A percentile compares a stretch with the other conserved stretches of the same genome.
These are phyloP conservation scores for Volvox africanus DNA, from an alignment of 139 green algal species.

Conservation along the genomic window DNA sequence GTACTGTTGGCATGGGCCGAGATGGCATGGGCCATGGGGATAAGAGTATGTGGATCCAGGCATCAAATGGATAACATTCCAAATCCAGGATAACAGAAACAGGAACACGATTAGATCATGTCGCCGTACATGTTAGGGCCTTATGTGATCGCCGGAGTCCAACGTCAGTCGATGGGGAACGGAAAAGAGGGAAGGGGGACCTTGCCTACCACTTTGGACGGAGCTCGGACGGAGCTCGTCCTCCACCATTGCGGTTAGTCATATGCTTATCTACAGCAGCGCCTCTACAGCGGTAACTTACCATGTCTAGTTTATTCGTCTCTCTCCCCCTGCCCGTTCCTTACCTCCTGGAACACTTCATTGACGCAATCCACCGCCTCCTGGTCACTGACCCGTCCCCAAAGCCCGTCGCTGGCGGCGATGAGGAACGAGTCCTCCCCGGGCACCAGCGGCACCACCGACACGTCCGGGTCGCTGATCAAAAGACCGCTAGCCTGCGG, in stretches of 20 bases:
- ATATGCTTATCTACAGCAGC: too few species aligned
- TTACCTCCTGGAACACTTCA: conserved; percentile 30
- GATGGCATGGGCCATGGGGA: background rate
- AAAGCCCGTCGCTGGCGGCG: conserved; percentile 91
- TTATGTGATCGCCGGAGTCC: too few species aligned
- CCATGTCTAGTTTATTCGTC: background rate
- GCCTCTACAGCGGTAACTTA: too few species aligned
- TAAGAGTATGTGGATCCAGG: background rate
- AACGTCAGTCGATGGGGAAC: too few species aligned
- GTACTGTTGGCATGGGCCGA: background rate
- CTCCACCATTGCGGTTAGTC: too few species aligned
- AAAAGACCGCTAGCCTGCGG: conserved; percentile 5
- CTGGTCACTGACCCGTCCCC: conserved; percentile 85
- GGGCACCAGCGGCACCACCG: conserved; percentile 19
- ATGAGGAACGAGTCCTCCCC: conserved; percentile 77
- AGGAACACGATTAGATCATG: too few species aligned
- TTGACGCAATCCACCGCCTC: conserved; percentile 70
- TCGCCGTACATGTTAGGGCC: too few species aligned
- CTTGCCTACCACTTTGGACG: too few species aligned
- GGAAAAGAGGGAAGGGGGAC: too few species aligned
- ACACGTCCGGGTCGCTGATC: conserved; percentile 35
- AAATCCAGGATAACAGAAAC: too few species aligned
- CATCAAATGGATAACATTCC: too few species aligned
- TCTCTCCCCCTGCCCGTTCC: background rate
- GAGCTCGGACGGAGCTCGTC: too few species aligned